Base-by-base conservation (phyloP, 352 stramenopile genomes). In the Pythium dissotocum region DNA sequence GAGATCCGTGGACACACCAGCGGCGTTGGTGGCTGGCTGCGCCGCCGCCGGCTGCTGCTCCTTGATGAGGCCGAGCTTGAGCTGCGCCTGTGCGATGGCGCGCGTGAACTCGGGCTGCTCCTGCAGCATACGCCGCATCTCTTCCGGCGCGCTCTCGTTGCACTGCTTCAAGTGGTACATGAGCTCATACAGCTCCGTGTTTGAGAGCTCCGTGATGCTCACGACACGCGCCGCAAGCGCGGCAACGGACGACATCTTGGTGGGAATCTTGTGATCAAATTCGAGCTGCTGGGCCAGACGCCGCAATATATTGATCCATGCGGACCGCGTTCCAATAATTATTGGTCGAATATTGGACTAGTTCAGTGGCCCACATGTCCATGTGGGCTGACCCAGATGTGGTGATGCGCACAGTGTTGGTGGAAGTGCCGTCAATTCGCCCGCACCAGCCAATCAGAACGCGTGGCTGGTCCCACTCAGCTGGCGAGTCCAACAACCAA, bases 111-210 rank as follows among this genome's bases (percentile, higher is more conserved):
- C 83, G 28, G 84, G 79, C 46, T 94, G 81, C 58, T 92, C 83
- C 65, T 91, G 83, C 51, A 94, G 72, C 64, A 94, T 68, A 2
- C 81, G 72, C 13, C 83, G 71, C 58, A 78, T 91, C 67, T 91
- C 85, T 35, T 81, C 85, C 0, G 85, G 82, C 13, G 86, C 84
- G 64, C 80, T 89, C 72, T 94, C 83, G 73, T 89, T 91, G 65
- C 83, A 91, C 71, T 90, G 80, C 65, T 90, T 90, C 51, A 94
- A 71, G 67, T 91, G 81, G 70, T 87, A 88, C 61, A 94, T 71
- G 18, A 94, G 71, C 75, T 94, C 85, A 60, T 91, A 92, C 36
- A 92, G 72, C 67, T 91, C 83, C 6, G 72, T 70, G 10, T 76
- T 57, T 18, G 72, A 67, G 57, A 90, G 73, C 51, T 89, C 80